These are phyloP conservation scores for Pseudogymnoascus pannorum DNA, from an alignment of 2,329 filamentous ascomycete genomes.

Conservation along the genomic window DNA sequence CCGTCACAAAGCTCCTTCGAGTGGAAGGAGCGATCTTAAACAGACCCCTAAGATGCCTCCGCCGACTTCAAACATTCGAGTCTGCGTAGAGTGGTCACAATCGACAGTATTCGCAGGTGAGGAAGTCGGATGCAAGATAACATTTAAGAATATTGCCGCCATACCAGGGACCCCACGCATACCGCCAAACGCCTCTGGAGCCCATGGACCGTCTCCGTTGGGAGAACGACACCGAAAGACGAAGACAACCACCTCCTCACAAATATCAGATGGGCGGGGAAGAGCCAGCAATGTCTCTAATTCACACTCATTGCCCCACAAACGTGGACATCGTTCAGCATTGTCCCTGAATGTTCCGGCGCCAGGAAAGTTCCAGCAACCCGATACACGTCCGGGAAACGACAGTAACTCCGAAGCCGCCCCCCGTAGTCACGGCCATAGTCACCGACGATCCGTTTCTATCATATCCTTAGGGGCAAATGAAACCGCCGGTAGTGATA, in stretches of 20 bases:
- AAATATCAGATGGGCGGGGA: conserved; percentile 13
- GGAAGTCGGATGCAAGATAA: conserved; percentile 90
- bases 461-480: conserved; percentile 69
- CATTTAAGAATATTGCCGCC: conserved; percentile 72
- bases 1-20: conserved; percentile 24
- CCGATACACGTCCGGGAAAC: conserved; percentile 20
- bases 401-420: conserved; percentile 17
- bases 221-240: conserved; percentile 25
- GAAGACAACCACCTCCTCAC: conserved; percentile 19
- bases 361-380: conserved; percentile 14
- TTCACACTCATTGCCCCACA: conserved; percentile 24
- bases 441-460: conserved; percentile 70
- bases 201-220: conserved; percentile 21
- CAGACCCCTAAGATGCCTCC: conserved; percentile 26
- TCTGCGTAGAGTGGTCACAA: conserved; percentile 92
- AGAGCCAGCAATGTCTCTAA: conserved; percentile 25
- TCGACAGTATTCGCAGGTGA: conserved; percentile 94
- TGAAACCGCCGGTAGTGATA: conserved; percentile 26
- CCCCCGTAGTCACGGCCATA: conserved; percentile 37
- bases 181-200: conserved; percentile 20
- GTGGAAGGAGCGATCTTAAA: conserved; percentile 22
- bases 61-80: conserved; percentile 71
- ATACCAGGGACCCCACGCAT: conserved; percentile 18
- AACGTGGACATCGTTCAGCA: conserved; percentile 57
- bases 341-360: conserved; percentile 55